Evolutionary conservation across 129 eudicot species (phyloP).

Genomic region (Heracleum sosnowskyi): DNA sequence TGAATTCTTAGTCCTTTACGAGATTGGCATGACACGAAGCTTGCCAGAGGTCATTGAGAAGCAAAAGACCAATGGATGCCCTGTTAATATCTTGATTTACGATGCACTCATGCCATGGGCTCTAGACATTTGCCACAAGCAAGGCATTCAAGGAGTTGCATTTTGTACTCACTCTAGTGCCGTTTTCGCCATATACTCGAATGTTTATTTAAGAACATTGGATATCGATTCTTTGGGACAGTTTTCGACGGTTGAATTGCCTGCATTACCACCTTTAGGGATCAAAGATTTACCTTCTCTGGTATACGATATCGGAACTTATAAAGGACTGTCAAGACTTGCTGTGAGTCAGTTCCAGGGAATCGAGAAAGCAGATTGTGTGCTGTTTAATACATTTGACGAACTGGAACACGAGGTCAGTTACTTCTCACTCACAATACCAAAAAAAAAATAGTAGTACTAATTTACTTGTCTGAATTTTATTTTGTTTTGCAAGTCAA

Average conservation of each 20-base stretch:
- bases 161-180: conserved; percentile 12
- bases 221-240: neutral
- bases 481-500: no score
- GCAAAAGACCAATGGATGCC: neutral
- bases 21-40: neutral
- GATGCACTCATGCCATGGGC: conserved; percentile 5
- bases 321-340: conserved; percentile 11
- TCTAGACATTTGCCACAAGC: neutral
- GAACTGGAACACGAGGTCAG: neutral
- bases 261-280: conserved; percentile 27
- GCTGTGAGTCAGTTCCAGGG: conserved; percentile 23
- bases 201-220: neutral
- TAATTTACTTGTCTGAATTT: no score
- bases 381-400: conserved; percentile 25
- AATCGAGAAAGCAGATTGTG: conserved; percentile 21
- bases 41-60: neutral
- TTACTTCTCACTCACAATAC: neutral
- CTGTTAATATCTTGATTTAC: neutral
- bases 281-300: conserved; percentile 35
- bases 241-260: neutral
- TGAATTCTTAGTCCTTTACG: neutral
- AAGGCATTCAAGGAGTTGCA: neutral
- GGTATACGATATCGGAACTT: conserved; percentile 13
- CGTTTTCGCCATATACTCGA: neutral
- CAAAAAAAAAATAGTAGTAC: no score